These are phyloP conservation scores for Suillus americanus DNA, from an alignment of 768 basidiomycete genomes.

Conservation along the genomic window DNA sequence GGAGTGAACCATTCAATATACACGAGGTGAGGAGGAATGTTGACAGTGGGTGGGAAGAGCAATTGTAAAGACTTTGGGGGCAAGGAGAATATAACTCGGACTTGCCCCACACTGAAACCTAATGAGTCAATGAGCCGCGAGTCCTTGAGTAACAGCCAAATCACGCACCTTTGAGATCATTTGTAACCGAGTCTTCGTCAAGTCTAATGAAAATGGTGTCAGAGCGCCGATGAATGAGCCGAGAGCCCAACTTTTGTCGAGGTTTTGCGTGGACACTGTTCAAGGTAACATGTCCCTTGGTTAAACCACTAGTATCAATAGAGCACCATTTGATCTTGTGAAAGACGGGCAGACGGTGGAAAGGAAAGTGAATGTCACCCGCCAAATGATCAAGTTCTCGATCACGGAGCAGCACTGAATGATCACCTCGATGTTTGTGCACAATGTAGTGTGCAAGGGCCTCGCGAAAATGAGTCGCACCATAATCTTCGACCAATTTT, in stretches of 20 bases:
- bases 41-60: slow-evolving; percentile 17
- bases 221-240: neutral
- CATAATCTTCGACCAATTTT: slow-evolving; percentile 21
- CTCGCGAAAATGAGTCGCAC: slow-evolving; percentile 10
- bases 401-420: neutral
- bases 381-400: neutral
- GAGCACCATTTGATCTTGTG: neutral
- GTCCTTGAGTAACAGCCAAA: neutral
- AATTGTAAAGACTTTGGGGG: slow-evolving; percentile 8
- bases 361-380: neutral
- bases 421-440: neutral
- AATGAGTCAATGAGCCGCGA: neutral
- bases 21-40: slow-evolving; percentile 17
- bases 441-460: neutral
- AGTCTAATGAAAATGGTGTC: neutral
- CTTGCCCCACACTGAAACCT: slow-evolving; percentile 12
- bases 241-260: neutral
- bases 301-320: neutral
- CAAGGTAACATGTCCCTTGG: too few relatives aligned
- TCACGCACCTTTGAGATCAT: neutral
- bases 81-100: slow-evolving; percentile 9
- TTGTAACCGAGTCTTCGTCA: neutral
- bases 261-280: too few relatives aligned
- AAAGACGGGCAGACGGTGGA: neutral
- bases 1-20: slow-evolving; percentile 18